Evolutionary conservation across 257 asterid species (phyloP).

Genomic region (Jasminum sambac): DNA sequence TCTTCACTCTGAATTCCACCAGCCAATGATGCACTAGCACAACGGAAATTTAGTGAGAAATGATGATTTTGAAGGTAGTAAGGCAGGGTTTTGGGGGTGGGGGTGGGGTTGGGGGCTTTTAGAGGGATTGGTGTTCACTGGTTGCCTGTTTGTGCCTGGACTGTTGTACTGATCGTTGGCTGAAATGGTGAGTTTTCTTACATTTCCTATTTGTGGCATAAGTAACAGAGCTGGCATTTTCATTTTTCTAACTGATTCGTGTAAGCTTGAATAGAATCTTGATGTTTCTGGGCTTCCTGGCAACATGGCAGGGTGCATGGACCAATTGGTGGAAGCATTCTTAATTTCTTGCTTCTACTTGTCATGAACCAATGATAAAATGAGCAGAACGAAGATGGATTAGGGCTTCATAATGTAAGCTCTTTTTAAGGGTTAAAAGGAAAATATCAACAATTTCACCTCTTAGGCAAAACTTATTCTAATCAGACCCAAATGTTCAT

Average conservation of each 20-base stretch:
- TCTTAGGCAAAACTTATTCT: not conserved
- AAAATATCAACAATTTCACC: not conserved
- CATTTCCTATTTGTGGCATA: not conserved
- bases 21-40: not conserved
- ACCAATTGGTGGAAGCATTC: not conserved
- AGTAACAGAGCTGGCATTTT: not conserved
- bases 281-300: not conserved
- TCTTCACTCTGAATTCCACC: not conserved
- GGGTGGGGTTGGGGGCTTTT: not conserved
- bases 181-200: not conserved
- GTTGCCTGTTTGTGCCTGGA: not conserved
- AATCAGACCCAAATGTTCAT: not conserved
- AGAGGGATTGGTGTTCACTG: not conserved
- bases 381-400: not conserved
- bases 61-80: too few relatives aligned
- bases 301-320: not conserved
- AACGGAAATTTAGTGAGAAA: not conserved
- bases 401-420: not conserved
- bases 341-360: not conserved
- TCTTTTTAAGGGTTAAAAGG: not conserved
- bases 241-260: not conserved
- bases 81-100: not conserved
- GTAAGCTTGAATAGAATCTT: not conserved
- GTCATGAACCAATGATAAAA: not conserved
- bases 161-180: not conserved